Percentiles rank a stretch among this genome's conserved stretches.
These are phyloP conservation scores for Lepiota brunneoincarnata DNA, from an alignment of 768 basidiomycete genomes.

Conservation along the genomic window DNA sequence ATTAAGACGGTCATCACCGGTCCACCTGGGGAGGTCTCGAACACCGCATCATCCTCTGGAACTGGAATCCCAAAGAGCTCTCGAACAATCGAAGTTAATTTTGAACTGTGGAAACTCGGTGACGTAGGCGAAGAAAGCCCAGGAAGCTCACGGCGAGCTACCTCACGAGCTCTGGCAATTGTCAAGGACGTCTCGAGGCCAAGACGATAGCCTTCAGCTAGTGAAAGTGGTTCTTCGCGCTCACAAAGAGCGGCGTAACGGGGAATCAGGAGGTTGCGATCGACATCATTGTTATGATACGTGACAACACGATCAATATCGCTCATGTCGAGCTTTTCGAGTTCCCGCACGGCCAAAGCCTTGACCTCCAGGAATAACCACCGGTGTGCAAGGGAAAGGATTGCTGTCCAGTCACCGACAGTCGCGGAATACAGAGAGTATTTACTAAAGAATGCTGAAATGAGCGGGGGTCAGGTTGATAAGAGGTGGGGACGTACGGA, in stretches of 20 bases:
- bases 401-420: conserved; percentile 49
- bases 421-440: conserved; percentile 55
- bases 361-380: conserved; percentile 58
- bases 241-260: conserved; percentile 51
- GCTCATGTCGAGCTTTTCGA: conserved; percentile 40
- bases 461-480: not conserved
- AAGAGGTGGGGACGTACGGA: conserved; percentile 30
- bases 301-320: conserved; percentile 53
- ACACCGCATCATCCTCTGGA: conserved; percentile 12
- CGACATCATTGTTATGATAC: conserved; percentile 53
- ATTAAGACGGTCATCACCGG: conserved; percentile 24
- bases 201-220: conserved; percentile 54
- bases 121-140: conserved; percentile 35
- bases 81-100: conserved; percentile 33
- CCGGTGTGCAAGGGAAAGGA: conserved; percentile 49
- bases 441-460: conserved; percentile 31
- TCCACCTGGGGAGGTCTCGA: conserved; percentile 29
- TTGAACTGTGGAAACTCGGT: conserved; percentile 25
- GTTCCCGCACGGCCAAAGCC: conserved; percentile 51
- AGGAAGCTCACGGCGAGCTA: conserved; percentile 31
- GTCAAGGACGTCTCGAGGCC: conserved; percentile 53
- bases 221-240: conserved; percentile 46
- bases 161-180: conserved; percentile 54
- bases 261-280: conserved; percentile 44
- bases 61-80: conserved; percentile 28